A percentile compares a stretch with the other conserved stretches of the same genome.
phyloP scores from a whole-genome alignment of 2,329 filamentous ascomycete genomes.

The Sarocladiaceae sp. region DNA sequence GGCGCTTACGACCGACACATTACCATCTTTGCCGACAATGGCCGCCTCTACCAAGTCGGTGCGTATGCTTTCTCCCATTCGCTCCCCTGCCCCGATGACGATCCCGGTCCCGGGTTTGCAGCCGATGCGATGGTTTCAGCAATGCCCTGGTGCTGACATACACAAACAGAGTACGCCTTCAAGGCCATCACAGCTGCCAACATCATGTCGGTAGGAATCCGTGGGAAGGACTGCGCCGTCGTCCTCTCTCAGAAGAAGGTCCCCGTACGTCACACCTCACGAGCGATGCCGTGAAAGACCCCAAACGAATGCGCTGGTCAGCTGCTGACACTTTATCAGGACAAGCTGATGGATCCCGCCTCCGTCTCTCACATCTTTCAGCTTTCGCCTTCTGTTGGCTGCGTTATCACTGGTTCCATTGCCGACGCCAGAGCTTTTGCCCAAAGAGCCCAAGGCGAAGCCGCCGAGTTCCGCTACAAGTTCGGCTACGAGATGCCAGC shows the following conservation, averaged over 20 bases:
- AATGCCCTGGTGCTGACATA: constrained; percentile 17
- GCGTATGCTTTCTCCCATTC: constrained; percentile 34
- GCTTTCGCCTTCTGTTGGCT: constrained; percentile 91
- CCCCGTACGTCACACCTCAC: constrained; percentile 72
- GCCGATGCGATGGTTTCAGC: constrained; percentile 12
- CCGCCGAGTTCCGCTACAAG: constrained; percentile 97
- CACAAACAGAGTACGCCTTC: constrained; percentile 89
- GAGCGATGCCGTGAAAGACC: too few species aligned
- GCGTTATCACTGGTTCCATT: constrained; percentile 98
- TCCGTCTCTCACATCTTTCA: constrained; percentile 98
- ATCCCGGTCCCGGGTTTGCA: neutral
- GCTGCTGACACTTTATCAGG: constrained; percentile 45
- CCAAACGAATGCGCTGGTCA: too few species aligned
- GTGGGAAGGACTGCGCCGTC: constrained; percentile 95
- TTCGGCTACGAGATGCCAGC: constrained; percentile 99
- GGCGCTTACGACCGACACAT: constrained; percentile 98
- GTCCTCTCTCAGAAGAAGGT: constrained; percentile 99
- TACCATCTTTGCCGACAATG: constrained; percentile 99
- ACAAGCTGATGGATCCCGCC: constrained; percentile 96
- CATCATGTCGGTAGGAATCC: constrained; percentile 94
- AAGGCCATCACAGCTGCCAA: constrained; percentile 99
- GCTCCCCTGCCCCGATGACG: neutral
- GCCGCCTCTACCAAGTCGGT: constrained; percentile 99
- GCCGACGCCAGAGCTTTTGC: constrained; percentile 93
- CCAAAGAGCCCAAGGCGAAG: constrained; percentile 87